Percentiles rank a stretch among this genome's conserved stretches.
Conservation (phyloP, 208 protist species). For the Acanthamoeba lenticulata region DNA sequence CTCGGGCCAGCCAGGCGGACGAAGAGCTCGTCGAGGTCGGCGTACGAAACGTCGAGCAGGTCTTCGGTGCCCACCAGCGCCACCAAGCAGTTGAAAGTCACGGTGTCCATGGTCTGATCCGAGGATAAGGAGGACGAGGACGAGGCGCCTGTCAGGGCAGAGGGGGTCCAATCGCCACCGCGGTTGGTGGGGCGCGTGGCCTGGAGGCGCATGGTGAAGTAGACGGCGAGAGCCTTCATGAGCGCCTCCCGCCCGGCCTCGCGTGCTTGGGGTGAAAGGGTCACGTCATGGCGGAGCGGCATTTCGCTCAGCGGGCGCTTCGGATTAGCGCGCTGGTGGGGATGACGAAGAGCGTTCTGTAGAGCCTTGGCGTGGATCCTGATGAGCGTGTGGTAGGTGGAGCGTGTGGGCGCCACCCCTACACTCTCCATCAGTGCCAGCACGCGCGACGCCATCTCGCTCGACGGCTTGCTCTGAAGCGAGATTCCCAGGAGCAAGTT, state of each 20-base stretch:
- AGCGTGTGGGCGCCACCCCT: background rate
- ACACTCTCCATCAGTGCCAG: background rate
- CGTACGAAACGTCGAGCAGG: background rate
- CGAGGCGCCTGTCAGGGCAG: too few relatives aligned
- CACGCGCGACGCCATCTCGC: background rate
- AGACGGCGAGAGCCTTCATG: background rate
- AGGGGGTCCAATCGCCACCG: too few relatives aligned
- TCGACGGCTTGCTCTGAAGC: background rate
- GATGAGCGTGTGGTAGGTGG: slow-evolving; percentile 14
- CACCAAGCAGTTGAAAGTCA: background rate
- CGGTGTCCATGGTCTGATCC: background rate
- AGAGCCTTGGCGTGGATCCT: background rate
- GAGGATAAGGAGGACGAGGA: too few relatives aligned
- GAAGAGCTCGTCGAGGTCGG: background rate
- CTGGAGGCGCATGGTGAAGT: background rate
- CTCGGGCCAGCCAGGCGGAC: background rate
- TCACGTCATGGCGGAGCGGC: too few relatives aligned
- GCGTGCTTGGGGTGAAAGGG: background rate
- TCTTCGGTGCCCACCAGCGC: background rate
- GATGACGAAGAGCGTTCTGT: background rate
- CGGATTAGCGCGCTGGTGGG: background rate
- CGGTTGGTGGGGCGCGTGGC: background rate
- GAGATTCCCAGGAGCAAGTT: background rate
- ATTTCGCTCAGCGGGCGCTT: background rate
- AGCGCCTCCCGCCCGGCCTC: background rate